Conservation (phyloP, 2,329 filamentous ascomycete genomes). For the Xenoacremonium recifei region DNA sequence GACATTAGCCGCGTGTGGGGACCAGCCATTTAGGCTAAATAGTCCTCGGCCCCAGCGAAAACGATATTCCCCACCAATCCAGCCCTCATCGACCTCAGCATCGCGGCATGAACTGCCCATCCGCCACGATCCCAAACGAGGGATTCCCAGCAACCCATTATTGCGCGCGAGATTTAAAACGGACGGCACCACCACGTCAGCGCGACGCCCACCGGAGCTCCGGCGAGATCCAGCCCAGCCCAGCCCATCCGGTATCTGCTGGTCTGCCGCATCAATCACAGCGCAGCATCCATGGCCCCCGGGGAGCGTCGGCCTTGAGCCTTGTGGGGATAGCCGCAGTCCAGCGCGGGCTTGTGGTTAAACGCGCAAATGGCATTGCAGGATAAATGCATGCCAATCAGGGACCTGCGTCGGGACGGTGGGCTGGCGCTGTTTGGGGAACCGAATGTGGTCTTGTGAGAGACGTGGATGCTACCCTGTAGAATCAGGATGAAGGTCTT, state of each 20-base stretch:
- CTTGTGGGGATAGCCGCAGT: conserved; percentile 5
- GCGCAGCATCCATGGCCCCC: background rate
- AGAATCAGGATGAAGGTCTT: background rate
- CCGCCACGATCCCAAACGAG: background rate
- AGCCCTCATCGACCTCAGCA: too few relatives aligned
- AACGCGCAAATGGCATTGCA: conserved; percentile 27
- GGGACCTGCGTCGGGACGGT: conserved; percentile 14
- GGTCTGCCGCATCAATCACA: conserved; percentile 26
- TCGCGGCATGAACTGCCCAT: background rate
- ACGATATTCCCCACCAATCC: too few relatives aligned
- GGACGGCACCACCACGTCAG: too few relatives aligned
- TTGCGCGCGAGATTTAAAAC: too few relatives aligned
- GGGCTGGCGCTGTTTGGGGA: too few relatives aligned
- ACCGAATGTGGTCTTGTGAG: too few relatives aligned
- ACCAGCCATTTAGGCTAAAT: background rate
- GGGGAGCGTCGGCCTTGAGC: conserved; percentile 1
- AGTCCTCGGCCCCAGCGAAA: background rate
- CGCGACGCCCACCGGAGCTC: background rate
- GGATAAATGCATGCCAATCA: conserved; percentile 17
- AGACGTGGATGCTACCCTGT: conserved; percentile 6
- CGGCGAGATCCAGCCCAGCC: background rate
- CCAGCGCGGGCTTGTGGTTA: conserved; percentile 10
- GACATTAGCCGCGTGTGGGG: background rate
- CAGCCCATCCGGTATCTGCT: background rate
- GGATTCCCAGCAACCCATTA: background rate